Conservation (phyloP, 495 filamentous ascomycete genomes). For the Rostrohypoxylon terebratum region DNA sequence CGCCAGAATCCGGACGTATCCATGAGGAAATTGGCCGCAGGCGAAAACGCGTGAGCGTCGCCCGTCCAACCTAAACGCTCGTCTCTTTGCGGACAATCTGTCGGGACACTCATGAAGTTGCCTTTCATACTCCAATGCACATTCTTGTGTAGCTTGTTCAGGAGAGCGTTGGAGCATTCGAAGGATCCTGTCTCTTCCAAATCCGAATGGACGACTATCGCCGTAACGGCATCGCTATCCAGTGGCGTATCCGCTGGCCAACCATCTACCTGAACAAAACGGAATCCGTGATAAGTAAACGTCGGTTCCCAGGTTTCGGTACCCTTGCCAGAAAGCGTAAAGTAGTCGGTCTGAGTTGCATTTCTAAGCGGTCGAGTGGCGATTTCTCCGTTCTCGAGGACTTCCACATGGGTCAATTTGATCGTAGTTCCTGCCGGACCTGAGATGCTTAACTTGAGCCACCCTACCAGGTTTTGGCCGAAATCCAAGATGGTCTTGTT, state of each 20-base stretch:
- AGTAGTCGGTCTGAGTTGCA: conserved; percentile 59
- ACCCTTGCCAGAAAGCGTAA: conserved; percentile 51
- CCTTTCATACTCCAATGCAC: conserved; percentile 65
- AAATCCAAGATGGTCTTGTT: conserved; percentile 65
- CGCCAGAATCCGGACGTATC: conserved; percentile 62
- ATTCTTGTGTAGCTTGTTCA: conserved; percentile 65
- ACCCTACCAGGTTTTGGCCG: conserved; percentile 68
- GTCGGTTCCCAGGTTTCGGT: conserved; percentile 55
- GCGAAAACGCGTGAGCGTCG: conserved; percentile 62
- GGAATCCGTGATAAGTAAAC: conserved; percentile 69
- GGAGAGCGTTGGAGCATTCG: conserved; percentile 57
- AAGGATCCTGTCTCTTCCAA: conserved; percentile 62
- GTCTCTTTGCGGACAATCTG: conserved; percentile 67
- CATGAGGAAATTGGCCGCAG: conserved; percentile 64
- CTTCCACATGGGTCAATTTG: conserved; percentile 63
- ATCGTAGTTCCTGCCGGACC: conserved; percentile 53
- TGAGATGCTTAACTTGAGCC: conserved; percentile 53
- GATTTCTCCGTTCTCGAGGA: conserved; percentile 65
- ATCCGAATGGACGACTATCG: conserved; percentile 63
- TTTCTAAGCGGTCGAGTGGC: conserved; percentile 61
- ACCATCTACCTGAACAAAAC: conserved; percentile 62
- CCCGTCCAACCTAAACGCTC: conserved; percentile 69
- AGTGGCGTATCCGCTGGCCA: conserved; percentile 55
- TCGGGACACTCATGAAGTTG: conserved; percentile 66
- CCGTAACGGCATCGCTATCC: conserved; percentile 51